Base-by-base conservation (phyloP, 1,284 basidiomycete species). In the Austroboletus niveus region DNA sequence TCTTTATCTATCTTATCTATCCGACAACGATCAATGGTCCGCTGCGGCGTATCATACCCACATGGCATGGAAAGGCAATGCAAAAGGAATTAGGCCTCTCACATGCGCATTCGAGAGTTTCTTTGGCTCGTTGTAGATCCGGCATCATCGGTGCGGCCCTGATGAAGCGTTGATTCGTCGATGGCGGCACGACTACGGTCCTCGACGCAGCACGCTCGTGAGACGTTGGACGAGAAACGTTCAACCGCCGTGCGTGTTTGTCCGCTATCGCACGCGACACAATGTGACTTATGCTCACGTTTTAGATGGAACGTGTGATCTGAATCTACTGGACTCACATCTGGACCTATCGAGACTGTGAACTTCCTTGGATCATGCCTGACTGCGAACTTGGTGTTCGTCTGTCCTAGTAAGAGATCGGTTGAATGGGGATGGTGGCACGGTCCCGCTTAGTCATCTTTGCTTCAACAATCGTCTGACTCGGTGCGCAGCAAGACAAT, bases 401-500 rank as follows among this genome's bases (percentile, higher is more conserved):
- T 24, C 22, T 24, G 22, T 24, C 22, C 22, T 17, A 17, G 17
- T 17, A 17, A 17, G 17, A 17, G 17, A 17, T 17, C 17, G 17
- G 17, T 17, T 8, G 8, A 29, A 8, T 29, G 29, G 29, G 29
- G 29, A 29, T 29, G 29, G 29, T 29, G 29, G 29, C 12, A n/a
- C 15, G 36, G 14, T 38, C 12, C 7, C 47, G 62, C 62, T 63
- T 64, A 67, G 64, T 63, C 62, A 63, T 51, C 53, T 12, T 51
- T 17, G 14, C 43, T 45, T 15, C 36, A 34, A 14, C 34, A 12
- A 12, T 24, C 22, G 22, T 24, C 32, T n/a, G 8, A 55, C 45
- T 42, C 45, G 43, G 29, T 27, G 43, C 39, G 42, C 42, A 49
- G 53, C 48, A 48, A 57, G 47, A 58, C 50, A 52, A 12, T 27